Base-by-base conservation (phyloP, 805 yeast species). In the Wickerhamiella slavikovae region DNA sequence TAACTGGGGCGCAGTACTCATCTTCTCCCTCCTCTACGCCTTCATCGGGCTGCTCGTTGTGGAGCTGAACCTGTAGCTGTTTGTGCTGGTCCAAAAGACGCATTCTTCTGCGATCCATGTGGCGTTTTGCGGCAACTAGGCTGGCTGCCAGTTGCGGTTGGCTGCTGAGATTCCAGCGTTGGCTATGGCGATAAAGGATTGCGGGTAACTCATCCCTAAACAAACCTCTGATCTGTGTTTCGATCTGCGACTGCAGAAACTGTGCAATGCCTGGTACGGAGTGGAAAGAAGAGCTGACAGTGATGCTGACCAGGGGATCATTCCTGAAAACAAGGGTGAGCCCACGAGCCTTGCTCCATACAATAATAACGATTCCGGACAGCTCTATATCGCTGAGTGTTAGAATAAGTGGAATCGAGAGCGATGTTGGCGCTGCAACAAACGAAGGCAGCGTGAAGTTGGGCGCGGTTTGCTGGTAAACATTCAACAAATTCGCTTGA, bases 181-280 rank as follows among this genome's bases (percentile, higher is more conserved):
- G 67, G 21, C 80, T 69, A 33, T 78, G 61, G 41, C 73, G 68
- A 51, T 80, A 83, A 30, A 80, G 59, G 27, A 79, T 67, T 8
- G 79, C 68, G 2, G 93, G 93, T 31, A 80, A 59, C 30, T 79
- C 74, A 45, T 80, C 93, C 36, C 89, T 60, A 52, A 80, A 80
- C 36, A 80, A 56, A 29, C 73, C 78, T 30, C 91, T 56, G 20
- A 80, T 71, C 47, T 77, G 89, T 31, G 59, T 63, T 46, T 80
- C 93, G 35, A 80, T 80, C 46, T 79, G 89, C 27, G 66, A 64
- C 45, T 80, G 93, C 36, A 80, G 52, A 40, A 78, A 76, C 34
- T 68, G 64, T n/a, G 91, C 89, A 41, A 80, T 66, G 1, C 82
- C 82, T 29, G 74, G 75, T 25, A 80, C 74, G 24, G 71, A 67